Base-by-base conservation (phyloP, 345 rosid species). In the Pugionium cornutum region DNA sequence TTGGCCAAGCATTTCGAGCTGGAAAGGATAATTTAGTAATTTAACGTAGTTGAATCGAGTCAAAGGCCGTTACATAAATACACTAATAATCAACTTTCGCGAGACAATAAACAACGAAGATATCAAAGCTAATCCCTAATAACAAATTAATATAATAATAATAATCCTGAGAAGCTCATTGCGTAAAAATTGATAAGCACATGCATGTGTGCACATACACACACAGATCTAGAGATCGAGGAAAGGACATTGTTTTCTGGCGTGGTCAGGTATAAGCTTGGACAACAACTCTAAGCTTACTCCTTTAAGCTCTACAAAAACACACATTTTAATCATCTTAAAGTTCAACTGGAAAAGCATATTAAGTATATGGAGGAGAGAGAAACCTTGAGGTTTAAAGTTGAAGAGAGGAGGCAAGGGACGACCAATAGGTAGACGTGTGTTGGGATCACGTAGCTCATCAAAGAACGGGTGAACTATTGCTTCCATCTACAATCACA, bases 401-500 rank as follows among this genome's bases (percentile, higher is more conserved):
- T 76, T 76, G 74, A 89, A 86, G 37, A 89, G 81, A 33, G 92
- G 89, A 9, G 96, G 96, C 70, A 86, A 76, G 54, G 87, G 65
- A 10, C 96, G 92, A 26, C 96, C 90, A 43, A 81, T 86, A 32
- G 92, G 96, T 64, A 89, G 76, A 51, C 86, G 84, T 34, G 85
- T 64, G 65, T 78, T 89, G 58, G 87, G 92, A 35, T 83, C 89
- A 3, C 92, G 89, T 34, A 89, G 80, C 83, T 89, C 96, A 53
- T 89, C 89, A 53, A 89, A 89, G 70, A 89, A 86, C 44, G 92
- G 90, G 77, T 89, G 96, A 1, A 78, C 78, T 75, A 84, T 78
- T 18, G 90, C 74, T 70, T 75, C 78, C 70, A 68, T 68, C 78
- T 75, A 51, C 74, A 49, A 29, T 40, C 44, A 40, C 0, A 40